Evolutionary conservation across 2,329 filamentous ascomycete species (phyloP).

Genomic region (Hirsutella rhossiliensis): DNA sequence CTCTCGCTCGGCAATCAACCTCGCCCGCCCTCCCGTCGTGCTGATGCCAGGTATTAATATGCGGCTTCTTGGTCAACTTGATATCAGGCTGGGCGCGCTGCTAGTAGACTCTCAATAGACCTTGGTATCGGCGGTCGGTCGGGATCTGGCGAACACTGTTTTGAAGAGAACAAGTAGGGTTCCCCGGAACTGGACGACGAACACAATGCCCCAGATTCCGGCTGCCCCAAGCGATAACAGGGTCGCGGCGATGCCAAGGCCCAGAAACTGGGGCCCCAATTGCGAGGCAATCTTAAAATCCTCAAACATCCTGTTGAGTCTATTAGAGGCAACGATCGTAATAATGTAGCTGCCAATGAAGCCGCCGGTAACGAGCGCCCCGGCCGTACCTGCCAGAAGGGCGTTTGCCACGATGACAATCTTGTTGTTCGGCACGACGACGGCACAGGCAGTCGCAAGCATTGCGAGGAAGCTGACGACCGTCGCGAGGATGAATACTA

Average conservation of each 20-base stretch:
- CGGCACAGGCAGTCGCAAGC: neutral
- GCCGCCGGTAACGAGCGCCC: neutral
- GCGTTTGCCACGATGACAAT: neutral
- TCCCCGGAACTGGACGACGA: neutral
- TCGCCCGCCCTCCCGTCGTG: too few relatives aligned
- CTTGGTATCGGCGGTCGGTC: too few relatives aligned
- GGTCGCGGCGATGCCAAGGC: neutral
- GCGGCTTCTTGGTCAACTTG: too few relatives aligned
- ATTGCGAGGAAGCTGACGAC: neutral
- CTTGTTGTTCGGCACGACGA: neutral
- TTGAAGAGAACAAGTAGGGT: neutral
- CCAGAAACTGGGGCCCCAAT: neutral
- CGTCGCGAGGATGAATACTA: neutral
- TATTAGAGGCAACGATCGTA: neutral
- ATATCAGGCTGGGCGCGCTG: too few relatives aligned
- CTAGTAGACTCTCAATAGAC: too few relatives aligned
- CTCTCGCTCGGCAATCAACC: too few relatives aligned
- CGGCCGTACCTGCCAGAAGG: neutral
- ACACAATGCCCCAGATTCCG: neutral
- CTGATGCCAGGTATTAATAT: too few relatives aligned
- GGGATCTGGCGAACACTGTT: neutral
- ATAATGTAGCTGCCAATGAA: neutral
- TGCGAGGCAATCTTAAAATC: neutral
- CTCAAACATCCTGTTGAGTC: neutral
- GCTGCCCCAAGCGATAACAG: neutral